Percentiles rank a stretch among this genome's conserved stretches.
Evolutionary conservation across 805 yeast species (phyloP).

Genomic region (Metschnikowia noctiluminum): DNA sequence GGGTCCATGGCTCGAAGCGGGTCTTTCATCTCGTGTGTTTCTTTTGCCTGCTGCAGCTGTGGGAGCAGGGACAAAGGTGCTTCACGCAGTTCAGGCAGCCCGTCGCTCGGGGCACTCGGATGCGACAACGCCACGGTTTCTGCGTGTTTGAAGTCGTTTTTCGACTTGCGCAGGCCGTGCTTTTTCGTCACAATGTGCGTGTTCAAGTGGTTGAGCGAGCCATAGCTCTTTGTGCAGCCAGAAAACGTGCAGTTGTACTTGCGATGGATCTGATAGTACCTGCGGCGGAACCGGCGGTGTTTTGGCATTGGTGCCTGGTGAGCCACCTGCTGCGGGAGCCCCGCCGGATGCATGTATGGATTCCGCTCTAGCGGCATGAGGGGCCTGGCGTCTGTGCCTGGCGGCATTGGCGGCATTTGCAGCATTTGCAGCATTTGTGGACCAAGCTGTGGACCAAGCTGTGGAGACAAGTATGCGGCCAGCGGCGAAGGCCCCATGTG

Average conservation of each 20-base stretch:
- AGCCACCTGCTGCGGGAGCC: neutral
- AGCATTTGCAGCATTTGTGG: neutral
- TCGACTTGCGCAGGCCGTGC: conserved; percentile 42
- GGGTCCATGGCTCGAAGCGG: no score
- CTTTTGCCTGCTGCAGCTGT: no score
- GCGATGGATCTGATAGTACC: conserved; percentile 19
- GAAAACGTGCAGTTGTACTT: conserved; percentile 35
- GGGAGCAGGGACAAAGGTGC: no score
- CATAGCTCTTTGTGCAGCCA: conserved; percentile 42
- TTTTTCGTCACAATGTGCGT: conserved; percentile 45
- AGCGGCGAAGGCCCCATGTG: neutral
- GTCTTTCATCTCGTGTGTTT: no score
- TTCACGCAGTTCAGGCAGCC: no score
- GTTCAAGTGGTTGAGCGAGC: conserved; percentile 41
- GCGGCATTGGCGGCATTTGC: neutral
- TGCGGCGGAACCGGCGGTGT: conserved; percentile 17
- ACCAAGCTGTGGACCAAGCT: neutral
- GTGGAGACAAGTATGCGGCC: neutral
- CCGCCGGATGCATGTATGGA: neutral
- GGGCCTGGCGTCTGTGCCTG: neutral
- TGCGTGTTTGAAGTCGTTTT: conserved; percentile 34
- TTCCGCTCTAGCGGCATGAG: neutral
- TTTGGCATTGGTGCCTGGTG: conserved; percentile 4
- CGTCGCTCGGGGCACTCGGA: conserved; percentile 1
- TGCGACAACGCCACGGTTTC: conserved; percentile 1